Evolutionary conservation across 2,329 filamentous ascomycete genomes (phyloP).

Genomic region (Blumeria graminis): DNA sequence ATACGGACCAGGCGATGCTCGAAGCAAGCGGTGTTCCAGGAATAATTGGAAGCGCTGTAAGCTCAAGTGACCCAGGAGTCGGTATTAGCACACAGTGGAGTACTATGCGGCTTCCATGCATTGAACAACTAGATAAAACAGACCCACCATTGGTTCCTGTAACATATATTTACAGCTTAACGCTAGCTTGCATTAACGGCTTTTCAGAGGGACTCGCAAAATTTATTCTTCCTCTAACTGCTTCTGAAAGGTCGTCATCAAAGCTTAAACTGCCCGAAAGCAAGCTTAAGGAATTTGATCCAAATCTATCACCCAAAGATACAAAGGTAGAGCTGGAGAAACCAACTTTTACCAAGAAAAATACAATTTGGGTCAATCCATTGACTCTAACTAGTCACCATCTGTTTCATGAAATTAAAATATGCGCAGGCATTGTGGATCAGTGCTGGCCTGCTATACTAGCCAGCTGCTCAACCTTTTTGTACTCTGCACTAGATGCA

Average conservation of each 20-base stretch:
- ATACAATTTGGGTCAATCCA: constrained; percentile 65
- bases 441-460: constrained; percentile 90
- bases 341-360: constrained; percentile 45
- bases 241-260: constrained; percentile 43
- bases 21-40: constrained; percentile 74
- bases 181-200: constrained; percentile 68
- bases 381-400: constrained; percentile 50
- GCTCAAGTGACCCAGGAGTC: constrained; percentile 36
- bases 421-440: constrained; percentile 63
- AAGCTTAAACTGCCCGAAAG: constrained; percentile 13
- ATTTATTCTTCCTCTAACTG: constrained; percentile 75
- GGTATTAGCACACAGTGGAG: constrained; percentile 89
- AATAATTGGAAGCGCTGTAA: constrained; percentile 53
- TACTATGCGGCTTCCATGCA: constrained; percentile 59
- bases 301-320: constrained; percentile 6
- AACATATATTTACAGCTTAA: constrained; percentile 79
- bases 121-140: constrained; percentile 83
- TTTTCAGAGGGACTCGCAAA: constrained; percentile 84
- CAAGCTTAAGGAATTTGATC: constrained; percentile 8
- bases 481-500: constrained; percentile 75
- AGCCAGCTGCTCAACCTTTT: constrained; percentile 82
- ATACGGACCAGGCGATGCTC: constrained; percentile 63
- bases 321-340: constrained; percentile 23
- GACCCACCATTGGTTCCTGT: constrained; percentile 67
- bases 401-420: constrained; percentile 43